Evolutionary conservation across 148 eudicot genomes (phyloP).

Genomic region (Suaeda aralocaspica): DNA sequence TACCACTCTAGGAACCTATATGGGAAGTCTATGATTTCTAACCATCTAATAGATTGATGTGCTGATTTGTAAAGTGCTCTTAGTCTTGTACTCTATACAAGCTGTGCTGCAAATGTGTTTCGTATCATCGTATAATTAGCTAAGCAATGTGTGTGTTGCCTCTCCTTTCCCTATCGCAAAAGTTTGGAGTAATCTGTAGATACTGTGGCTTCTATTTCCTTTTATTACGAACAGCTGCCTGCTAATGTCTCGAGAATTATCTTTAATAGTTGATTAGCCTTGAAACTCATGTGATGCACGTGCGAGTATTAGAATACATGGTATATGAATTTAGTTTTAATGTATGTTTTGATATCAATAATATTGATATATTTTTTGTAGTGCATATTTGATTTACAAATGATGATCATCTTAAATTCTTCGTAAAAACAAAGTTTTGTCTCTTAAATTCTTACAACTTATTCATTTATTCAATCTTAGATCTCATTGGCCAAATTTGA

Average conservation of each 20-base stretch:
- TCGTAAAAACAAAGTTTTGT: too few relatives aligned
- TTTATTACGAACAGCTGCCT: neutral
- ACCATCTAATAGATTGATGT: neutral
- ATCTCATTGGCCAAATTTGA: too few relatives aligned
- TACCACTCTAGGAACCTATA: constrained; percentile 1
- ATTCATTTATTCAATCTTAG: too few relatives aligned
- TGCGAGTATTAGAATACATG: too few relatives aligned
- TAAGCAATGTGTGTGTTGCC: neutral
- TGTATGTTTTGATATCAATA: too few relatives aligned
- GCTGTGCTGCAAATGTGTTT: neutral
- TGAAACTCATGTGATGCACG: too few relatives aligned
- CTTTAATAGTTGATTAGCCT: constrained; percentile 5
- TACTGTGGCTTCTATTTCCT: neutral
- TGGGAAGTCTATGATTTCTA: neutral
- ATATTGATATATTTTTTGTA: too few relatives aligned
- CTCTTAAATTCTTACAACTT: too few relatives aligned
- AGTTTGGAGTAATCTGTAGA: constrained; percentile 1
- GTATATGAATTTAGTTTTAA: too few relatives aligned
- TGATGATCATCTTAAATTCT: too few relatives aligned
- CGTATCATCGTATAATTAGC: neutral
- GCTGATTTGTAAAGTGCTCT: neutral
- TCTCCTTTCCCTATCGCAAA: neutral
- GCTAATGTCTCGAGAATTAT: neutral
- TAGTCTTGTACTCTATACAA: neutral
- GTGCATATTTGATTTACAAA: too few relatives aligned